Conservation (phyloP, 768 basidiomycete species). For the Lactarius psammicola region DNA sequence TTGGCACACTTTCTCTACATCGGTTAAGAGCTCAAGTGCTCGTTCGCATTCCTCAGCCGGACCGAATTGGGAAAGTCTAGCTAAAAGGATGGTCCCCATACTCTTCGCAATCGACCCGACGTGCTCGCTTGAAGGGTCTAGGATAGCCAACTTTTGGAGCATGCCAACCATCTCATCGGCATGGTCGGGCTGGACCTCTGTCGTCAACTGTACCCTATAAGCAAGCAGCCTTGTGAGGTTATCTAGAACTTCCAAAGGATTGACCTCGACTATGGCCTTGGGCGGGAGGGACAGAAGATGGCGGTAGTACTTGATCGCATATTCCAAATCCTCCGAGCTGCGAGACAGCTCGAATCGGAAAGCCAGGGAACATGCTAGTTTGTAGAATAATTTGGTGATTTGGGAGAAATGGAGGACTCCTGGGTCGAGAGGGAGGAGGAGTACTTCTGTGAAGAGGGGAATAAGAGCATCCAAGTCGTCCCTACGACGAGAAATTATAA, state of each 20-base stretch:
- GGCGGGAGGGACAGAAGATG: slow-evolving; percentile 3
- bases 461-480: slow-evolving; percentile 8
- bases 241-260: slow-evolving; percentile 2
- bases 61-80: background rate
- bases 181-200: background rate
- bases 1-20: background rate
- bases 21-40: background rate
- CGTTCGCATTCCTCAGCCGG: background rate
- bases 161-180: background rate
- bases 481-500: background rate
- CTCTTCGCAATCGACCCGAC: background rate
- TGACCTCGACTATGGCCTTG: background rate
- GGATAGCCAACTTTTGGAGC: background rate
- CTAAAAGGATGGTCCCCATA: background rate
- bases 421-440: slow-evolving; percentile 10
- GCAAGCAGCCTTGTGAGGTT: slow-evolving; percentile 4
- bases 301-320: slow-evolving; percentile 5
- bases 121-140: background rate
- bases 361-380: background rate
- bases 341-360: slow-evolving; percentile 2
- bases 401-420: background rate
- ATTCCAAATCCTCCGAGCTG: background rate
- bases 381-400: slow-evolving; percentile 4
- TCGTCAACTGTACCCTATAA: background rate
- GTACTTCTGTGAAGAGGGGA: slow-evolving; percentile 10